These are phyloP conservation scores for Blastobotrys robertii DNA, from an alignment of 805 yeast genomes.

Conservation along the genomic window DNA sequence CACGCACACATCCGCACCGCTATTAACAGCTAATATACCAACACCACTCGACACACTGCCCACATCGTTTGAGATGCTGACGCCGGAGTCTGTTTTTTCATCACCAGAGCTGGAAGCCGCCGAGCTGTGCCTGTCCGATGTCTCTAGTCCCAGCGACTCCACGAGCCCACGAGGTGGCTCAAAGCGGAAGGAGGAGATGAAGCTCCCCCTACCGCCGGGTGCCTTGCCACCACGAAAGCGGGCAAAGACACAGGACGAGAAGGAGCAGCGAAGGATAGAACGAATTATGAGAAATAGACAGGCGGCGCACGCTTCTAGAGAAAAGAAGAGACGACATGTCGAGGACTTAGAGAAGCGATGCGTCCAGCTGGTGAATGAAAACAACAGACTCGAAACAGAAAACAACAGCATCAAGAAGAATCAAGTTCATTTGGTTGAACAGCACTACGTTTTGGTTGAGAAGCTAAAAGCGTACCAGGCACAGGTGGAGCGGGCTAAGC, in stretches of 20 bases:
- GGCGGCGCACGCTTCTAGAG: constrained; percentile 97
- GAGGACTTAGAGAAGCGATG: constrained; percentile 65
- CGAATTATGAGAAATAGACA: constrained; percentile 86
- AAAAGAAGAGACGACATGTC: constrained; percentile 87
- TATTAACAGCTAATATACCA: too few relatives aligned
- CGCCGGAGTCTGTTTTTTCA: too few relatives aligned
- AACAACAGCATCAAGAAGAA: constrained; percentile 11
- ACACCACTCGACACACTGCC: too few relatives aligned
- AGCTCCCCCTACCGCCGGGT: constrained; percentile 29
- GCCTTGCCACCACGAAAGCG: constrained; percentile 89
- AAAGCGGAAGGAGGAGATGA: constrained; percentile 19
- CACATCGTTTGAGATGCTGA: too few relatives aligned
- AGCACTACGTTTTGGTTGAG: constrained; percentile 14
- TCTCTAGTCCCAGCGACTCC: too few relatives aligned
- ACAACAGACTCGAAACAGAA: constrained; percentile 18
- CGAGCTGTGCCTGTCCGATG: too few relatives aligned
- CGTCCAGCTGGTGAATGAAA: constrained; percentile 20
- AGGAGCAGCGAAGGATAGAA: constrained; percentile 92
- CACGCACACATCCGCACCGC: too few relatives aligned
- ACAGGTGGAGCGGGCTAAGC: constrained; percentile 14
- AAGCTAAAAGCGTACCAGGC: constrained; percentile 13
- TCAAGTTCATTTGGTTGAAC: constrained; percentile 13
- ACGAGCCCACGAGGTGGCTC: background rate
- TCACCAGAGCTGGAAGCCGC: too few relatives aligned
- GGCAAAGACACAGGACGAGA: constrained; percentile 93